Evolutionary conservation across 768 basidiomycete genomes (phyloP), one percentile per base, ranked within the genome.

Genomic region (Auriscalpium orientale): DNA sequence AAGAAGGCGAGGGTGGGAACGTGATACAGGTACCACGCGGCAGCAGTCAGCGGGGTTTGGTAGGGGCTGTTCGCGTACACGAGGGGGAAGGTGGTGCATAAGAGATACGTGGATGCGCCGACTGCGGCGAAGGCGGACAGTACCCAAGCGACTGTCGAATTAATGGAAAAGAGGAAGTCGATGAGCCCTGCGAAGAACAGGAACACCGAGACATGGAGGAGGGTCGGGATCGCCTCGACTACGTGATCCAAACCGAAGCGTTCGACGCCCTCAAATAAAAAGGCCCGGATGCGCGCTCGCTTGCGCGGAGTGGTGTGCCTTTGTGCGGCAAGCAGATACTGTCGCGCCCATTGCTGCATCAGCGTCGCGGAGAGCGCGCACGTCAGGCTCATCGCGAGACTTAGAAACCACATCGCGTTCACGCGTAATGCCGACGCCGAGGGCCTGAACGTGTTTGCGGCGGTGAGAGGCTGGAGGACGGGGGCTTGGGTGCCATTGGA

Each of bases 331-430:
- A 56, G 47, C 22, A 40, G 20, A 12, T 60, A 62, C 21, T 53
- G 47, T 33, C 60, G 60, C n/a, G 58, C 54, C 60, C 54, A 61
- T 33, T 59, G 54, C 48, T 56, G 57, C 16, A 59, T 47, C 9
- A 59, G 49, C 15, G 45, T 56, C 6, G 59, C 58, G 20, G 18
- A 7, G 33, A 62, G 38, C 10, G 59, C 55, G 5, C 59, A 62
- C 8, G 49, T 35, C 37, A 62, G 45, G 47, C 59, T 53, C 21
- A 60, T n/a, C 33, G 47, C 44, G 8, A 62, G 55, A 50, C 61
- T 62, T 15, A 62, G 49, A 8, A 51, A 4, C 61, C 59, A 62
- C 49, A 62, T 10, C 7, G 40, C 28, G 36, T 62, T 62, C 49
- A 60, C 49, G 22, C 53, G 50, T 12, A 61, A 21, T 2, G 50